Evolutionary conservation across 139 green algal genomes (phyloP), one percentile per base, ranked within the genome.

Genomic region (Ettlia oleoabundans): DNA sequence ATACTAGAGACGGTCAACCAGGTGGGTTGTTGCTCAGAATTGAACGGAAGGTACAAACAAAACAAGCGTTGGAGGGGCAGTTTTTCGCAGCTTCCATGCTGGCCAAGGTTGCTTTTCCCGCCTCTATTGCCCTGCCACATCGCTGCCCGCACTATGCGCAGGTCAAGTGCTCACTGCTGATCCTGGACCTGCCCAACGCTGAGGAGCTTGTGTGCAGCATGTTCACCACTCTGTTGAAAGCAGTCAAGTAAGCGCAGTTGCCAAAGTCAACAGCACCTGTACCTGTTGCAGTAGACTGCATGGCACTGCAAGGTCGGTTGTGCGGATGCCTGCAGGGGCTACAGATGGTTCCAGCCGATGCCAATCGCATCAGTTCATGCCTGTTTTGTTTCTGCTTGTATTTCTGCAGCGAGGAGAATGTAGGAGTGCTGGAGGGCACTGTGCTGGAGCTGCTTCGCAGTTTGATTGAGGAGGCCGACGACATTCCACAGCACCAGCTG

Each of bases 381-480:
- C 47, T 58, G 47, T 15, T 58, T 58, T 15, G 13, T 24, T 6
- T 33, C 26, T 38, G 28, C 9, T 28, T 73, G 65, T 30, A n/a
- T n/a, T n/a, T 47, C 40, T 78, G 55, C 85, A 90, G 85, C 58
- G 69, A 65, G 37, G 86, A 90, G 26, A 92, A 87, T 61, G 32
- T 65, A 5, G 78, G 85, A 15, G n/a, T 62, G 28, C 33, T 92
- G 47, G 33, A 76, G 32, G 28, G 37, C 1, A 68, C 61, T 1
- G 47, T 78, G 7, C 22, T 90, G 66, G 81, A 85, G 72, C 69
- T 93, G 52, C 65, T 95, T 63, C 63, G 86, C n/a, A 64, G 35
- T 4, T 69, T 93, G 40, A 30, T 95, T 26, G 82, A 94, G 32
- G 91, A 95, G 81, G 78, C 78, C 18, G 91, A 95, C 47, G 82